Percentiles rank a stretch among this genome's conserved stretches.
Conservation (phyloP, 73 alveolate species). For the Paramecium tetraurelia region DNA sequence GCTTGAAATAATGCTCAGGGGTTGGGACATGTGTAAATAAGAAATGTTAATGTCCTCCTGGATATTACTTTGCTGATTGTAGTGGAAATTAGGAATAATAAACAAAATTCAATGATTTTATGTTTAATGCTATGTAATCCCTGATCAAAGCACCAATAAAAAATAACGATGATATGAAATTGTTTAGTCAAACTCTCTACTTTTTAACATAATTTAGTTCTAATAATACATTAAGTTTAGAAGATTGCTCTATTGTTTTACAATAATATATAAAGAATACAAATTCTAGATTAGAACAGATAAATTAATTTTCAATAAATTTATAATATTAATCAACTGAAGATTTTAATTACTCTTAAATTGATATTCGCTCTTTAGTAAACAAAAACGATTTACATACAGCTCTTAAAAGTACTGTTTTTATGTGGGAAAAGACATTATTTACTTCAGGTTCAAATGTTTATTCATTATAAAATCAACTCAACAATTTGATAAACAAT, state of each 20-base stretch:
- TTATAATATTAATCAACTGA: not conserved
- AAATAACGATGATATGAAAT: not conserved
- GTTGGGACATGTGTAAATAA: not conserved
- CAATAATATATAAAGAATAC: not conserved
- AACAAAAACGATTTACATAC: not conserved
- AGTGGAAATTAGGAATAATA: not conserved
- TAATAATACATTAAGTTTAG: not conserved
- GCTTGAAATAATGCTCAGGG: not conserved
- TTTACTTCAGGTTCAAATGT: not conserved
- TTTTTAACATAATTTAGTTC: not conserved
- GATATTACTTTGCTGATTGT: not conserved
- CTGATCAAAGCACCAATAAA: not conserved
- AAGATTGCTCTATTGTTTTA: not conserved
- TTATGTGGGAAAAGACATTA: not conserved
- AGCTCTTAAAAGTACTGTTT: not conserved
- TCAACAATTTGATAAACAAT: not conserved
- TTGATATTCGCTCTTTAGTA: not conserved
- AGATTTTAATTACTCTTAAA: not conserved
- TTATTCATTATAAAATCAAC: not conserved
- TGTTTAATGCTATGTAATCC: not conserved
- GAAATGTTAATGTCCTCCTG: slow-evolving; percentile 15
- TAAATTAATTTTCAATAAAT: not conserved
- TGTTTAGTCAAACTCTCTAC: not conserved
- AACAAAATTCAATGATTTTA: not conserved
- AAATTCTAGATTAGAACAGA: not conserved